Evolutionary conservation across 1,139 yeast genomes (phyloP), one percentile per base, ranked within the genome.

Genomic region (Hyphopichia wangnamkhiaoensis): DNA sequence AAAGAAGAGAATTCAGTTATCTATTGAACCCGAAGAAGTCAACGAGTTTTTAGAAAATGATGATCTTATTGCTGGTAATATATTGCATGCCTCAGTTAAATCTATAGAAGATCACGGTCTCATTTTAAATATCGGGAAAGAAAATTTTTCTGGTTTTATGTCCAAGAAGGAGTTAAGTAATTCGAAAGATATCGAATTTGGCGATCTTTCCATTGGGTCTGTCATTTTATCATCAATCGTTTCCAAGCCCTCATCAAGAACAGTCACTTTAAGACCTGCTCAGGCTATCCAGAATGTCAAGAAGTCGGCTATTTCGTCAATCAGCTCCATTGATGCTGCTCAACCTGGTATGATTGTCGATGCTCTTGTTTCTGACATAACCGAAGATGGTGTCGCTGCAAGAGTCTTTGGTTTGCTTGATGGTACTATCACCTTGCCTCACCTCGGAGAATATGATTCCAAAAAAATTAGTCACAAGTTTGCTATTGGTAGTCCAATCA

Each of bases 41-140:
- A 94, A 93, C 56, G 70, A 72, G 24, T 53, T 67, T 15, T 63
- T 89, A 39, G 82, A 74, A 37, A 71, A 66, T 6, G 93, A 84
- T 37, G 96, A 88, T 56, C 63, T 87, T 43, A 61, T 69, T 3
- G 58, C 73, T 14, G 90, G 90, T 28, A 73, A 78, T 50, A 58
- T 84, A 6, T 56, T 93, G 2, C 98, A 93, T 64, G 90, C 83
- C 21, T 73, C 89, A 2, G 81, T 93, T 14, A 74, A 73, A 43
- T 84, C 95, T 37, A 65, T 88, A 18, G 98, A 93, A 71, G 98
- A 93, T 56, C 96, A 88, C 57, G 98, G 98, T 63, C 75, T 82
- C 13, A 79, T 88, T 42, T 65, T 91, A 37, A 85, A 83, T 51
- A 62, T 86, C 21, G 97, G 97, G 18, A 65, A 73, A 38, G 63